Evolutionary conservation across 177 flowering plant species (phyloP).

Genomic region (Vitis hybrid): DNA sequence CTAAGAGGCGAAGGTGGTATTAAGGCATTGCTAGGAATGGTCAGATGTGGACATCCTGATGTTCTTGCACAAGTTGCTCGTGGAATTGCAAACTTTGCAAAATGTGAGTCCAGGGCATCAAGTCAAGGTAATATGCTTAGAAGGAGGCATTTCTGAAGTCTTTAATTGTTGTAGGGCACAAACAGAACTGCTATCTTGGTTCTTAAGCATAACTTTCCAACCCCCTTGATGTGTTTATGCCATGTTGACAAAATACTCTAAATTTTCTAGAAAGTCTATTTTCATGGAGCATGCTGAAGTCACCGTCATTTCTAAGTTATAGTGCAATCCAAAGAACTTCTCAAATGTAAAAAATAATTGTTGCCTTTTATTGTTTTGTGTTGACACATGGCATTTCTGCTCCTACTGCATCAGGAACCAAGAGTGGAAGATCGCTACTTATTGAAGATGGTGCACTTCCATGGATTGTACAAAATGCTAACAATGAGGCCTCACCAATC

Average conservation of each 20-base stretch:
- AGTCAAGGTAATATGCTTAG: constrained; percentile 57
- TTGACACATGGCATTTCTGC: neutral
- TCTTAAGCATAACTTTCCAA: neutral
- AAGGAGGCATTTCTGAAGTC: too few relatives aligned
- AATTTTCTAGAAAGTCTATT: neutral
- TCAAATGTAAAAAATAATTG: neutral
- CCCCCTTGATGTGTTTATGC: neutral
- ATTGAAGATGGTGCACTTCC: constrained; percentile 93
- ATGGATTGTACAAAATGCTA: constrained; percentile 95
- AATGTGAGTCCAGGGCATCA: constrained; percentile 90
- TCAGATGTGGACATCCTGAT: constrained; percentile 88
- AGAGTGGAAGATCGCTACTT: constrained; percentile 70
- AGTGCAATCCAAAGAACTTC: neutral
- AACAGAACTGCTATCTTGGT: neutral
- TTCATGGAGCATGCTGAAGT: neutral
- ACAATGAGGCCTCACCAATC: constrained; percentile 82
- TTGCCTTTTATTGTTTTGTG: neutral
- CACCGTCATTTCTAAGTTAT: neutral
- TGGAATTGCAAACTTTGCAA: constrained; percentile 98
- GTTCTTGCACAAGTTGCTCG: constrained; percentile 99
- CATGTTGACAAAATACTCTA: neutral
- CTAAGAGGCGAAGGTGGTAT: constrained; percentile 92
- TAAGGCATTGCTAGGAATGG: constrained; percentile 91
- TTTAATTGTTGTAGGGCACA: neutral
- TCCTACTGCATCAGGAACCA: constrained; percentile 47